These are phyloP conservation scores for Pseudoturritis turrita DNA, from an alignment of 345 rosid species.

Conservation along the genomic window DNA sequence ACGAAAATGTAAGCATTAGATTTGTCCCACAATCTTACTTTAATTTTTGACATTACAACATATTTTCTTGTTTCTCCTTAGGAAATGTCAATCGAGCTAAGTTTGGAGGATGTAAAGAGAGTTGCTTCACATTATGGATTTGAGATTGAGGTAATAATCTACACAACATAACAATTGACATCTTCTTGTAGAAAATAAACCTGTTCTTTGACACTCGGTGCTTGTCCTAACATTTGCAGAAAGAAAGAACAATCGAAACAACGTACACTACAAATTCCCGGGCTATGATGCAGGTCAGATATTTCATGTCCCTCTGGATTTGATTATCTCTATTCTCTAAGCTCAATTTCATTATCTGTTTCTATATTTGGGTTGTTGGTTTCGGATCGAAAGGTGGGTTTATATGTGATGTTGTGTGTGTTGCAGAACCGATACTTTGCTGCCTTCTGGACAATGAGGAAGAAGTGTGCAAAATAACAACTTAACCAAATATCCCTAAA, in stretches of 20 bases:
- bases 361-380: neutral
- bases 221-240: slow-evolving; percentile 40
- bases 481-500: neutral
- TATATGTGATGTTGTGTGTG: neutral
- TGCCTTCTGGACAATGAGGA: slow-evolving; percentile 88
- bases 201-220: slow-evolving; percentile 2
- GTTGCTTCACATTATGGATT: slow-evolving; percentile 78
- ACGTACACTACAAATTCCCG: slow-evolving; percentile 80
- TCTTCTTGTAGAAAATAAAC: neutral
- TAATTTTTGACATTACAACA: neutral
- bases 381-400: neutral
- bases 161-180: neutral
- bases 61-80: slow-evolving; percentile 19
- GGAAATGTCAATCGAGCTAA: slow-evolving; percentile 97
- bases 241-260: slow-evolving; percentile 70
- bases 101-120: slow-evolving; percentile 90
- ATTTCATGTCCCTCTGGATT: neutral
- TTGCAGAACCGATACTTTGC: slow-evolving; percentile 73
- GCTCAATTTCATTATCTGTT: neutral
- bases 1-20: slow-evolving; percentile 62
- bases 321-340: neutral
- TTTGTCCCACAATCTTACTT: neutral
- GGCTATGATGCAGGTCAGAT: slow-evolving; percentile 92
- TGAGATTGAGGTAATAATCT: slow-evolving; percentile 49
- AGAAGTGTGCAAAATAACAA: slow-evolving; percentile 31